Percentiles rank a stretch among this genome's conserved stretches.
phyloP scores from a whole-genome alignment of 805 yeast genomes.

The Candida krabiensis region DNA sequence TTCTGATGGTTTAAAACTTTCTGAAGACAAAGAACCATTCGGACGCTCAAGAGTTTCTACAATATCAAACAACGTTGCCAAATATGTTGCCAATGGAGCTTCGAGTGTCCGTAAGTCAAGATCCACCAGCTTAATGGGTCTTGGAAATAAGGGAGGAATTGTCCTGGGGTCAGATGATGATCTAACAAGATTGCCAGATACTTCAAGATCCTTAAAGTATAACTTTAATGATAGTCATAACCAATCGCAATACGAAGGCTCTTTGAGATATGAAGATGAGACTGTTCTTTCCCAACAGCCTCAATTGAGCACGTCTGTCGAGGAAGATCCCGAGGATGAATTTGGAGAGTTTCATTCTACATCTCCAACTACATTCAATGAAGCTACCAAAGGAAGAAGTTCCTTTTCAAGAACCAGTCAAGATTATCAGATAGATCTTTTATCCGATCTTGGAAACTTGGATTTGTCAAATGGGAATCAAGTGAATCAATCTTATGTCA shows the following conservation, averaged over 20 bases:
- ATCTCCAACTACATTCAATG: constrained; percentile 2
- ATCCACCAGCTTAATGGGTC: constrained; percentile 6
- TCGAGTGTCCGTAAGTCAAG: constrained; percentile 9
- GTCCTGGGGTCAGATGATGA: constrained; percentile 6
- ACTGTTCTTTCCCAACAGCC: too few species aligned
- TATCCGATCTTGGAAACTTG: constrained; percentile 3
- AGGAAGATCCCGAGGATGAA: constrained; percentile 21
- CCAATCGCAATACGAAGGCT: neutral
- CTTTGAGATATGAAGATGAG: neutral
- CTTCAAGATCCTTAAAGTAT: neutral
- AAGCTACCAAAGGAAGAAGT: constrained; percentile 4
- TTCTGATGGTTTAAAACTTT: constrained; percentile 6
- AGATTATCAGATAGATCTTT: too few species aligned
- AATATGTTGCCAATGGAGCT: constrained; percentile 11
- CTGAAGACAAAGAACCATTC: constrained; percentile 20
- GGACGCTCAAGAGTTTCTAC: constrained; percentile 21
- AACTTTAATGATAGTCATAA: constrained; percentile 4
- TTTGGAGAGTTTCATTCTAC: constrained; percentile 26
- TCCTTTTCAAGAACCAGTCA: too few species aligned
- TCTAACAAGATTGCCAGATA: neutral
- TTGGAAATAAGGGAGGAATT: constrained; percentile 1
- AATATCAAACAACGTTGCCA: constrained; percentile 19
- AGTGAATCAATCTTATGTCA: too few species aligned
- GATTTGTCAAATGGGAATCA: too few species aligned
- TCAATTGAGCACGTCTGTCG: too few species aligned